Evolutionary conservation across 495 filamentous ascomycete species (phyloP).

Genomic region (Aspergillus carlsbadensis): DNA sequence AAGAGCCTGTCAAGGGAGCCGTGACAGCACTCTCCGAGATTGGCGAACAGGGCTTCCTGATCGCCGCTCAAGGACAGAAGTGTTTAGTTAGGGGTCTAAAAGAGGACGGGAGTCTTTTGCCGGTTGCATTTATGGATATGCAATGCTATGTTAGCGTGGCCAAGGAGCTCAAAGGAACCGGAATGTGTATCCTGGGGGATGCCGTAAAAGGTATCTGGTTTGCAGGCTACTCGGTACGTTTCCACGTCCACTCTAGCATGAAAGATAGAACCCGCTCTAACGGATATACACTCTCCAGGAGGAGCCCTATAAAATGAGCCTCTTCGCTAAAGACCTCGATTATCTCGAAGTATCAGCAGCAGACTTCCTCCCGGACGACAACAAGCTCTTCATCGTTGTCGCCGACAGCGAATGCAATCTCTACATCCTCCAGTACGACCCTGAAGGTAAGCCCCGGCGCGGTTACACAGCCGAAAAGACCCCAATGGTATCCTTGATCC

Average conservation of each 20-base stretch:
- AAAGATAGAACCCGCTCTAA: neutral
- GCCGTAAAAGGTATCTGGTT: constrained; percentile 94
- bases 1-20: constrained; percentile 91
- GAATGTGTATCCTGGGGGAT: constrained; percentile 81
- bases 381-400: constrained; percentile 77
- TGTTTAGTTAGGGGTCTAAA: constrained; percentile 95
- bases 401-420: constrained; percentile 83
- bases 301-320: constrained; percentile 90
- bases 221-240: constrained; percentile 75
- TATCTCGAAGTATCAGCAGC: constrained; percentile 76
- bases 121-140: constrained; percentile 98
- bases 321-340: constrained; percentile 84
- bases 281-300: constrained; percentile 41
- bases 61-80: constrained; percentile 93
- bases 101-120: constrained; percentile 86
- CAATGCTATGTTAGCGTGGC: constrained; percentile 82
- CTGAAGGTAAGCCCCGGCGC: constrained; percentile 61
- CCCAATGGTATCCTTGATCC: neutral
- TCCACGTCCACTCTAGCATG: neutral
- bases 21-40: constrained; percentile 84
- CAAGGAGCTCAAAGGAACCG: constrained; percentile 78
- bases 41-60: constrained; percentile 88
- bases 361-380: constrained; percentile 86
- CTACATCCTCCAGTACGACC: constrained; percentile 89
- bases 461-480: neutral